Base-by-base conservation (phyloP, 192 early-diverging fungal genomes). In the Backusella tuberculispora region DNA sequence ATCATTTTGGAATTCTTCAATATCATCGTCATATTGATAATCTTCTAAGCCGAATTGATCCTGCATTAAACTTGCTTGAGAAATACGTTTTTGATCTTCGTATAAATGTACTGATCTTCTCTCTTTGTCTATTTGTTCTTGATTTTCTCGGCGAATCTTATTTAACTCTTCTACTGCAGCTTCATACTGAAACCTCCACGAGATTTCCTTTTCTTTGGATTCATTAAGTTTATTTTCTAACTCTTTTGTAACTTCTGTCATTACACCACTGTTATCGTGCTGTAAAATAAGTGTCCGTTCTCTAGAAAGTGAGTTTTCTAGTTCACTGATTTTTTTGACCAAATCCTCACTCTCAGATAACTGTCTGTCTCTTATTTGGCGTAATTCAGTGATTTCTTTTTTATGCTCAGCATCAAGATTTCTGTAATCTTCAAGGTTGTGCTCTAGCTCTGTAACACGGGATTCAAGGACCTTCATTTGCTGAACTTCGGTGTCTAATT, bases 401-500 rank as follows among this genome's bases (percentile, higher is more conserved):
- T 76, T 50, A 37, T 47, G 44, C 21, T 72, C 60, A 63, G 26
- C 0, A 6, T 38, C 13, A 6, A 21, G 2, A 2, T 19, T n/a
- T 42, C 38, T 34, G 19, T 72, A 42, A 14, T 43, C 38, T 66
- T 48, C 44, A 26, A 74, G 17, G 4, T n/a, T 43, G 7, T 64
- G 10, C 1, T 74, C 73, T 17, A 74, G 17, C 19, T 74, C 44
- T 15, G 46, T 24, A 14, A 74, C 41, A 34, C 73, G 73, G 4
- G 29, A n/a, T 65, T 74, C 63, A 29, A 74, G 63, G 9, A 24
- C 26, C 13, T 34, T 63, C 1, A 48, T 21, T 4, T 43, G n/a
- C n/a, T 66, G 66, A 29, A 75, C 37, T 17, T 76, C 74, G 3
- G 63, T 78, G 21, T 72, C 69, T 1, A 34, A 19, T 42, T 69